Base-by-base conservation (phyloP, 768 basidiomycete species). In the Clavaria fumosa region DNA sequence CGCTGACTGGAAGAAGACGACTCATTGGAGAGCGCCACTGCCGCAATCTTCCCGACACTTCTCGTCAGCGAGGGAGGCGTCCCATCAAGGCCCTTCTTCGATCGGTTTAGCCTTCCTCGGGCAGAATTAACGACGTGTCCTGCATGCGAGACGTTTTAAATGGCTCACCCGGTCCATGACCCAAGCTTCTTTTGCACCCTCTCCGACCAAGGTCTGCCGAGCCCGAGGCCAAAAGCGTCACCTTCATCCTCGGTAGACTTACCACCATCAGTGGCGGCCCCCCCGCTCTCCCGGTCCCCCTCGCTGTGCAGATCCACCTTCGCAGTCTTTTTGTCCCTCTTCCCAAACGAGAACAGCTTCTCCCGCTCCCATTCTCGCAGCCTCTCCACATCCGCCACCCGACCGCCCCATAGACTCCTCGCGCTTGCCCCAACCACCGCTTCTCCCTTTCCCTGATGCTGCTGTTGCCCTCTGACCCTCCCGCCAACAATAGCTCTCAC, bases 201-300 rank as follows among this genome's bases (percentile, higher is more conserved):
- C 20, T 58, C 65, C 9, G 62, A 53, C 66, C 66, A 69, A 45
- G 60, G 56, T 3, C 58, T 53, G 7, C 55, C 53, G 42, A 60
- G 56, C 7, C 46, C 46, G 39, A 46, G 36, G 32, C 49, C 45
- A 33, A 53, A 22, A 41, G 34, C 41, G 21, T 64, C 65, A 28
- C 65, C 64, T 47, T 69, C 67, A 23, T 69, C 67, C 43, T 66
- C 65, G 4, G 64, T 65, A 10, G 58, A 58, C 4, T 45, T 41
- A 32, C 54, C 44, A 6, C 56, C 58, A 38, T 64, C 62, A 19
- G 35, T 28, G 12, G 23, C 24, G 52, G 51, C 40, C 43, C 50
- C 19, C 49, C 39, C 6, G 49, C 49, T 34, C 47, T 50, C 44
- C 37, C 20, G 22, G 14, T 45, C 41, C 17, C 44, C 38, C 17